Evolutionary conservation across 2,329 filamentous ascomycete species (phyloP).

Genomic region (Stachybotrys chlorohalonatus): DNA sequence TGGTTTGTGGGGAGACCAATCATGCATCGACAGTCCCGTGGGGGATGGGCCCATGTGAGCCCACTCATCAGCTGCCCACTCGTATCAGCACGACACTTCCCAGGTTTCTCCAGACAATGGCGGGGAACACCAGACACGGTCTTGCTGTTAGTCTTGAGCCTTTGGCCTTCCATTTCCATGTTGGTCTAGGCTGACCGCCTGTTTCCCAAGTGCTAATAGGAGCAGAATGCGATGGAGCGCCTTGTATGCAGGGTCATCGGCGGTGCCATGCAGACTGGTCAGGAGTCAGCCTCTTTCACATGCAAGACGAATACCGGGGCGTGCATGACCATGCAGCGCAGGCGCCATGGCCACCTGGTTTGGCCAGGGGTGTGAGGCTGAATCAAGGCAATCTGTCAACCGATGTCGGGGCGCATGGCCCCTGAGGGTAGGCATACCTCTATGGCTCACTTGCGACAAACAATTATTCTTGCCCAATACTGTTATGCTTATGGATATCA

Average conservation of each 20-base stretch:
- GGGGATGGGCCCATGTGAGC: background rate
- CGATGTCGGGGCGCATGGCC: too few relatives aligned
- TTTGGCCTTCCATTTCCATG: background rate
- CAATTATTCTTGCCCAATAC: too few relatives aligned
- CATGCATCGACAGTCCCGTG: background rate
- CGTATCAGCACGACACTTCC: background rate
- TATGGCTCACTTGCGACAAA: too few relatives aligned
- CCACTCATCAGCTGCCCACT: background rate
- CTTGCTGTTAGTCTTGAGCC: background rate
- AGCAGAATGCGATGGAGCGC: background rate
- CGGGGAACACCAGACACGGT: background rate
- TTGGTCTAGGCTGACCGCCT: background rate
- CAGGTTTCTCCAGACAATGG: background rate
- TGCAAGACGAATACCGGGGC: background rate
- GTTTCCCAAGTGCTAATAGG: background rate
- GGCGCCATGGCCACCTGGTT: too few relatives aligned
- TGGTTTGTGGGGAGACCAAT: too few relatives aligned
- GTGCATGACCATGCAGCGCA: background rate
- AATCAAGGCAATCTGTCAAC: too few relatives aligned
- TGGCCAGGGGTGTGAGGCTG: too few relatives aligned
- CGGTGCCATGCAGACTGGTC: background rate
- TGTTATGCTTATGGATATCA: too few relatives aligned
- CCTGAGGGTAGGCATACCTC: too few relatives aligned
- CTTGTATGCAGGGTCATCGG: background rate
- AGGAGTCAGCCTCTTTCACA: background rate